Percentiles rank a stretch among this genome's conserved stretches.
Evolutionary conservation across 2,329 filamentous ascomycete genomes (phyloP).

Genomic region (Penicillium crustosum): DNA sequence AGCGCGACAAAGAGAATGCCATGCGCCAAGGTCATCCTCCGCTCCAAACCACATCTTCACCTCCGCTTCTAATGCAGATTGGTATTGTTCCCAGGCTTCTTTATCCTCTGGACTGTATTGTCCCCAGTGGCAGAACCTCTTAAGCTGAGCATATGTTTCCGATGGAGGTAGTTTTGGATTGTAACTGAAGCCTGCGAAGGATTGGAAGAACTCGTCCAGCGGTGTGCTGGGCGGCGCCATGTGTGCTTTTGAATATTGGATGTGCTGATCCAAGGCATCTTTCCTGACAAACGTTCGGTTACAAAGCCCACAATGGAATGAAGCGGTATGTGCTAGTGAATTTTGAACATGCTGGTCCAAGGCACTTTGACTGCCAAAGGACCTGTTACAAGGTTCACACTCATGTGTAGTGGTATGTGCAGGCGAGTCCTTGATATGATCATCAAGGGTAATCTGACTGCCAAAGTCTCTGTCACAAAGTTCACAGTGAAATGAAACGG

Average conservation of each 20-base stretch:
- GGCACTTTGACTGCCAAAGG: neutral
- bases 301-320: neutral
- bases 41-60: neutral
- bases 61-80: neutral
- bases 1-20: neutral
- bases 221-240: neutral
- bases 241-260: neutral
- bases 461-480: too few species aligned
- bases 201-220: neutral
- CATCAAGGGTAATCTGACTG: neutral
- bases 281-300: neutral
- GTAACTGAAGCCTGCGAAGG: neutral
- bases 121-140: neutral
- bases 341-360: neutral
- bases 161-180: neutral
- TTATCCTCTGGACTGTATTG: neutral
- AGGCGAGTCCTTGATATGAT: neutral
- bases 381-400: neutral
- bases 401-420: neutral
- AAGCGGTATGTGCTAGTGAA: neutral
- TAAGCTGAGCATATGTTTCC: neutral
- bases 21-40: neutral
- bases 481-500: too few species aligned
- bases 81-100: neutral
- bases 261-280: neutral